Evolutionary conservation across 2,329 filamentous ascomycete species (phyloP).

Genomic region (Apiospora saccharicola): DNA sequence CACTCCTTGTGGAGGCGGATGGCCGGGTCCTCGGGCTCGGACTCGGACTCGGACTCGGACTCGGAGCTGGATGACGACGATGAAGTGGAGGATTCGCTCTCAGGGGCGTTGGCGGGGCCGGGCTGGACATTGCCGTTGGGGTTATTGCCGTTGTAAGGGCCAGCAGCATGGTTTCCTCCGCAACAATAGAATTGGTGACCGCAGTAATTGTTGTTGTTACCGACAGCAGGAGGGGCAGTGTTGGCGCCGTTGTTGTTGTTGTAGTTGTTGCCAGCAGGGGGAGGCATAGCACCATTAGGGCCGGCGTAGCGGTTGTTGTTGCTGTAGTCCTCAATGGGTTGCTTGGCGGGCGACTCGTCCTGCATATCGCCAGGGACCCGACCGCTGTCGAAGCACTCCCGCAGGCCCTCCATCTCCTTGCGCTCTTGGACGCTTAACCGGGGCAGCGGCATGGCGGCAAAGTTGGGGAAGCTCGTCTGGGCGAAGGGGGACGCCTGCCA

Average conservation of each 20-base stretch:
- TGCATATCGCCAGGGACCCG: background rate
- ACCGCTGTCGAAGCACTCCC: background rate
- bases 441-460: slow-evolving; percentile 2
- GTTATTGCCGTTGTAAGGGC: background rate
- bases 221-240: background rate
- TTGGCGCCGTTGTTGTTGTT: too few relatives aligned
- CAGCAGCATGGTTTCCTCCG: background rate
- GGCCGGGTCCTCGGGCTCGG: background rate
- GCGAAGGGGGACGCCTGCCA: background rate
- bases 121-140: background rate
- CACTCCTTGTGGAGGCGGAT: background rate
- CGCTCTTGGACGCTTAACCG: background rate
- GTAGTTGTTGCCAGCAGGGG: too few relatives aligned
- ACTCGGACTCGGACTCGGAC: background rate
- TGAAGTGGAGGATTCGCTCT: background rate
- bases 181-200: background rate
- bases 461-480: background rate
- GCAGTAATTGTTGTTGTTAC: background rate
- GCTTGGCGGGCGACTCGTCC: background rate
- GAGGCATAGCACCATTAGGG: too few relatives aligned
- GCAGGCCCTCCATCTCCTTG: slow-evolving; percentile 53
- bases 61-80: background rate
- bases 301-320: background rate
- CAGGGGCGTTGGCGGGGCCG: background rate
- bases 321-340: background rate